A percentile compares a stretch with the other conserved stretches of the same genome.
Evolutionary conservation across 495 filamentous ascomycete species (phyloP).

Genomic region (Aspergillus hancockii): DNA sequence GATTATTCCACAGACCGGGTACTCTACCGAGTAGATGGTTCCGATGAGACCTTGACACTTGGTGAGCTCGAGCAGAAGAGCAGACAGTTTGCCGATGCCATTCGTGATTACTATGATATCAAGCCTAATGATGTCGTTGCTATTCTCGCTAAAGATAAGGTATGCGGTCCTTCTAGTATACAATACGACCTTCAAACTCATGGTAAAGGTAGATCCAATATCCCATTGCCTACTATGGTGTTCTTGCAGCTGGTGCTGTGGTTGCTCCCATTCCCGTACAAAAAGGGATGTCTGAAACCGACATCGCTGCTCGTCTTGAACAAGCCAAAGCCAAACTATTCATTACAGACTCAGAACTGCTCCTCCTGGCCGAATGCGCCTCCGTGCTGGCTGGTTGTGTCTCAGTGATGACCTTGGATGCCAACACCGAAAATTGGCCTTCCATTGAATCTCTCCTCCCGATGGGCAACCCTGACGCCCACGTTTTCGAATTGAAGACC

Average conservation of each 20-base stretch:
- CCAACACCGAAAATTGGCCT: background rate
- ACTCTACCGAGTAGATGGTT: slow-evolving; percentile 9
- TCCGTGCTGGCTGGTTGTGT: background rate
- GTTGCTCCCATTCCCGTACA: slow-evolving; percentile 13
- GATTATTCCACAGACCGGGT: slow-evolving; percentile 10
- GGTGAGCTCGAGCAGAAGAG: slow-evolving; percentile 11
- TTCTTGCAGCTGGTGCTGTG: slow-evolving; percentile 10
- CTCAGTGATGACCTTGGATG: slow-evolving; percentile 8
- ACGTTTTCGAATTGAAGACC: slow-evolving; percentile 4
- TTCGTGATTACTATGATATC: slow-evolving; percentile 6
- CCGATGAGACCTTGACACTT: slow-evolving; percentile 11
- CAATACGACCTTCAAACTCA: background rate
- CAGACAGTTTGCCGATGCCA: slow-evolving; percentile 10
- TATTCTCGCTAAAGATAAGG: slow-evolving; percentile 13
- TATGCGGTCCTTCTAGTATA: background rate
- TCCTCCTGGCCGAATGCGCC: background rate
- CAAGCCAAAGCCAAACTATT: slow-evolving; percentile 12
- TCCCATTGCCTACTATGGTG: slow-evolving; percentile 16
- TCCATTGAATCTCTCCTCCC: slow-evolving; percentile 5
- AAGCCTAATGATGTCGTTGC: slow-evolving; percentile 15
- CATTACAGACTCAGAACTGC: slow-evolving; percentile 8
- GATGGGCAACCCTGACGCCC: background rate
- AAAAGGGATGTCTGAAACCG: slow-evolving; percentile 10
- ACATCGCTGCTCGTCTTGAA: slow-evolving; percentile 10
- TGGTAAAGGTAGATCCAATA: slow-evolving; percentile 8